Percentiles rank a stretch among this genome's conserved stretches.
These are phyloP conservation scores for Coelastrella sp. DNA, from an alignment of 139 green algal species.

Conservation along the genomic window DNA sequence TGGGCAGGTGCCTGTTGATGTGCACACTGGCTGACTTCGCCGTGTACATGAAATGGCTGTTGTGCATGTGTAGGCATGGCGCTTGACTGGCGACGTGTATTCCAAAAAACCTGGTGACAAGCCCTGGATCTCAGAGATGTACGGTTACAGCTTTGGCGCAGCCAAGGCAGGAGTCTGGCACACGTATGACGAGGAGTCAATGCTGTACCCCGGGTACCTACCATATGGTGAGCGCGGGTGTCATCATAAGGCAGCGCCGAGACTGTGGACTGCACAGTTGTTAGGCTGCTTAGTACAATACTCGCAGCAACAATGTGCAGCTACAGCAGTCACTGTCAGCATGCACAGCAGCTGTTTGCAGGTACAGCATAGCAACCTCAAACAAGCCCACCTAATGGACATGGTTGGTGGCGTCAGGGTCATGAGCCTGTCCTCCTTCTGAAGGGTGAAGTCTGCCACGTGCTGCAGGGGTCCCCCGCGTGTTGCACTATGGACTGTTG, in stretches of 20 bases:
- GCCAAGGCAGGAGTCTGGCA: conserved; percentile 85
- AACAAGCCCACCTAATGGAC: no score
- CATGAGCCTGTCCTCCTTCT: no score
- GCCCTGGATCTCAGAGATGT: conserved; percentile 92
- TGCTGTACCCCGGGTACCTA: conserved; percentile 89
- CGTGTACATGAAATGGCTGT: not conserved
- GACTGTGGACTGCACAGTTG: not conserved
- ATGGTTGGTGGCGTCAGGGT: no score
- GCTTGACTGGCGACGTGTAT: conserved; percentile 75
- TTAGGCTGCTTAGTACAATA: not conserved
- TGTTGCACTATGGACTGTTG: conserved; percentile 92
- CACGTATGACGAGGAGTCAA: conserved; percentile 69
- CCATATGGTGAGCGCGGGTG: conserved; percentile 35
- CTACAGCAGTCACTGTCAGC: no score
- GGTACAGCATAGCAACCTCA: no score
- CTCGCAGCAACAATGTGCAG: not conserved
- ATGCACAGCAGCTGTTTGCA: no score
- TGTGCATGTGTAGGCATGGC: conserved; percentile 64
- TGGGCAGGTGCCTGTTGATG: no score
- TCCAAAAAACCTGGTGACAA: conserved; percentile 71
- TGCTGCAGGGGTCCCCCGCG: conserved; percentile 60
- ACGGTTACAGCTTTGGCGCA: conserved; percentile 88
- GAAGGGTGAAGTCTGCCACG: not conserved
- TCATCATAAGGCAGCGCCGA: not conserved
- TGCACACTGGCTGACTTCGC: not conserved